Evolutionary conservation across 1,139 yeast genomes (phyloP).

Genomic region (Scheffersomyces cryptocercus): DNA sequence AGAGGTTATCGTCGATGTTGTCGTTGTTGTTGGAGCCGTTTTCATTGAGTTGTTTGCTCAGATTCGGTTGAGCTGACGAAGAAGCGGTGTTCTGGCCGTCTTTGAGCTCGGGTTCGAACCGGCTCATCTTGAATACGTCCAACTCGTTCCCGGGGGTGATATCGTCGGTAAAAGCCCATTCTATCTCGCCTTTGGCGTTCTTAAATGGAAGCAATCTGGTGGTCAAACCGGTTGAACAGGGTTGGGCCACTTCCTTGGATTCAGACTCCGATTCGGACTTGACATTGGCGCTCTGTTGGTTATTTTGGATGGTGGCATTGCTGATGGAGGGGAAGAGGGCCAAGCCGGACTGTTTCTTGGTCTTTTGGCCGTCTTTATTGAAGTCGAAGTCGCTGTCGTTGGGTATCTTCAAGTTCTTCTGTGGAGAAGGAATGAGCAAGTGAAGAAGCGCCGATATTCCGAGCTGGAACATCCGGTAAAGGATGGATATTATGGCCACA

Average conservation of each 20-base stretch:
- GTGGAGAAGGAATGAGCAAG: constrained; percentile 8
- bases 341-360: background rate
- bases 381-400: constrained; percentile 7
- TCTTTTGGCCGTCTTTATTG: constrained; percentile 3
- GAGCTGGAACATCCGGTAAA: constrained; percentile 14
- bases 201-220: constrained; percentile 53
- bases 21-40: constrained; percentile 6
- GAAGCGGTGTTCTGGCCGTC: constrained; percentile 4
- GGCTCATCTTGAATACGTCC: constrained; percentile 27
- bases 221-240: constrained; percentile 53
- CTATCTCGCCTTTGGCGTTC: constrained; percentile 55
- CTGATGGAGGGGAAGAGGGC: constrained; percentile 21
- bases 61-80: background rate
- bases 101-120: constrained; percentile 1
- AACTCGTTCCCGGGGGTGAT: constrained; percentile 23
- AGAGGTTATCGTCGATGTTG: constrained; percentile 16
- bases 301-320: constrained; percentile 5
- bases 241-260: constrained; percentile 17
- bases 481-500: constrained; percentile 13
- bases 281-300: background rate
- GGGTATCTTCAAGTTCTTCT: constrained; percentile 7
- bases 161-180: constrained; percentile 56
- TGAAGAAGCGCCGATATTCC: constrained; percentile 12
- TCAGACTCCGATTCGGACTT: constrained; percentile 1
- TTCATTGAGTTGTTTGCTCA: constrained; percentile 1